phyloP scores from a whole-genome alignment of 306 rosid species.

The Sicyos baderoa region DNA sequence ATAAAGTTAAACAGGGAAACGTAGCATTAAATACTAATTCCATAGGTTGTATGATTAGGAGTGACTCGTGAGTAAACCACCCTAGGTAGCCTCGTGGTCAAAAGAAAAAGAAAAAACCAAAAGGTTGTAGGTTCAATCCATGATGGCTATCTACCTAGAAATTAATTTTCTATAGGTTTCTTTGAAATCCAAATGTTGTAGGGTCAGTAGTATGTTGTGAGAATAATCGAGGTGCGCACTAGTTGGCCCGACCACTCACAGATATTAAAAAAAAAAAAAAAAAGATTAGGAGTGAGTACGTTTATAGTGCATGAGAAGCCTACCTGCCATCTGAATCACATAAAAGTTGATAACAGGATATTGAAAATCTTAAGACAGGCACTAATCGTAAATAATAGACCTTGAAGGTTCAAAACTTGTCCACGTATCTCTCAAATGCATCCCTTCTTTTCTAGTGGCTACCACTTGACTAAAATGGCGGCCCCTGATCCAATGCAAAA shows the following conservation, averaged over 20 bases:
- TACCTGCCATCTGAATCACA: constrained; percentile 10
- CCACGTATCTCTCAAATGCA: constrained; percentile 19
- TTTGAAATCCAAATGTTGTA: too few relatives aligned
- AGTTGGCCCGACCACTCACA: too few relatives aligned
- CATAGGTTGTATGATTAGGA: neutral
- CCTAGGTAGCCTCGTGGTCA: too few relatives aligned
- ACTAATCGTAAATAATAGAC: constrained; percentile 6
- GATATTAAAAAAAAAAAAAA: too few relatives aligned
- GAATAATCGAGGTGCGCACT: too few relatives aligned
- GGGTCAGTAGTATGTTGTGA: too few relatives aligned
- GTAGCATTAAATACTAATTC: constrained; percentile 5
- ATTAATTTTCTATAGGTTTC: too few relatives aligned
- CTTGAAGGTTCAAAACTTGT: constrained; percentile 3
- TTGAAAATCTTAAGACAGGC: constrained; percentile 16
- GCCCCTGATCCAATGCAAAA: constrained; percentile 21
- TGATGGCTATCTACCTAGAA: too few relatives aligned
- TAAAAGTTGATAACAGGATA: neutral
- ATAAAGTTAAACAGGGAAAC: neutral
- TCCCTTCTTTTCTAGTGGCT: constrained; percentile 18
- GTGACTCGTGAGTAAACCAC: neutral
- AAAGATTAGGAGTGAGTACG: too few relatives aligned
- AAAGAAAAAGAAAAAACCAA: too few relatives aligned
- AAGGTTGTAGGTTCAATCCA: too few relatives aligned
- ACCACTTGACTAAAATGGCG: constrained; percentile 22
- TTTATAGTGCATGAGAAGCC: constrained; percentile 1